These are phyloP conservation scores for Violaceomyces palustris DNA, from an alignment of 1,284 basidiomycete genomes.

Conservation along the genomic window DNA sequence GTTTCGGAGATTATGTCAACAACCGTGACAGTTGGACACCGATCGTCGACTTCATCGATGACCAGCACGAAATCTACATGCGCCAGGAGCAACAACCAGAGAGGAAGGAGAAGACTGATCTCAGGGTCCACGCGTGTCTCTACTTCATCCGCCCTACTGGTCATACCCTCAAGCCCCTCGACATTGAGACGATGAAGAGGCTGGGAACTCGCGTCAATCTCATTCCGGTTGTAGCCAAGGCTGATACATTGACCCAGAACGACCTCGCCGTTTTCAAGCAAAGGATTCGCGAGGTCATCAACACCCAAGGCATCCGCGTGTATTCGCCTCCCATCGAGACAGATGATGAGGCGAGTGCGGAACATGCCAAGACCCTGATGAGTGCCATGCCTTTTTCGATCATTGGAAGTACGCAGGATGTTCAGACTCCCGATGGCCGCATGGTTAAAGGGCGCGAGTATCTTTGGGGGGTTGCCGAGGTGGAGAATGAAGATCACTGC, in stretches of 20 bases:
- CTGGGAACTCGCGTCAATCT: slow-evolving; percentile 92
- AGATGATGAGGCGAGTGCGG: slow-evolving; percentile 81
- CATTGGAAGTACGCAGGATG: slow-evolving; percentile 93
- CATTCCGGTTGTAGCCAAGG: slow-evolving; percentile 95
- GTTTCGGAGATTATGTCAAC: slow-evolving; percentile 98
- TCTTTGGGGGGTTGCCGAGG: slow-evolving; percentile 98
- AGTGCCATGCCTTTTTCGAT: slow-evolving; percentile 92
- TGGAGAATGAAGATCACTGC: slow-evolving; percentile 98
- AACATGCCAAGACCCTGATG: slow-evolving; percentile 79
- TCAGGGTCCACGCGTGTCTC: slow-evolving; percentile 92
- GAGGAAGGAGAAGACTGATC: slow-evolving; percentile 84
- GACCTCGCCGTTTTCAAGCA: slow-evolving; percentile 90
- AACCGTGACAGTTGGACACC: slow-evolving; percentile 97
- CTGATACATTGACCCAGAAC: slow-evolving; percentile 89
- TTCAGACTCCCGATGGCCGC: slow-evolving; percentile 82
- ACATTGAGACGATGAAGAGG: slow-evolving; percentile 99
- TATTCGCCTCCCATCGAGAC: slow-evolving; percentile 88
- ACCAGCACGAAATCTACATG: slow-evolving; percentile 99
- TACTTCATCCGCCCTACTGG: slow-evolving; percentile 97
- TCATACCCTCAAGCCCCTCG: slow-evolving; percentile 94
- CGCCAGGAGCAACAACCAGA: slow-evolving; percentile 98
- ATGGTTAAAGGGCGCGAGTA: slow-evolving; percentile 96
- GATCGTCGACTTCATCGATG: slow-evolving; percentile 98
- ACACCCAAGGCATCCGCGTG: slow-evolving; percentile 86
- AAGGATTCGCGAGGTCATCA: slow-evolving; percentile 82